phyloP scores from a whole-genome alignment of 345 rosid genomes.

The Bretschneidera sinensis region DNA sequence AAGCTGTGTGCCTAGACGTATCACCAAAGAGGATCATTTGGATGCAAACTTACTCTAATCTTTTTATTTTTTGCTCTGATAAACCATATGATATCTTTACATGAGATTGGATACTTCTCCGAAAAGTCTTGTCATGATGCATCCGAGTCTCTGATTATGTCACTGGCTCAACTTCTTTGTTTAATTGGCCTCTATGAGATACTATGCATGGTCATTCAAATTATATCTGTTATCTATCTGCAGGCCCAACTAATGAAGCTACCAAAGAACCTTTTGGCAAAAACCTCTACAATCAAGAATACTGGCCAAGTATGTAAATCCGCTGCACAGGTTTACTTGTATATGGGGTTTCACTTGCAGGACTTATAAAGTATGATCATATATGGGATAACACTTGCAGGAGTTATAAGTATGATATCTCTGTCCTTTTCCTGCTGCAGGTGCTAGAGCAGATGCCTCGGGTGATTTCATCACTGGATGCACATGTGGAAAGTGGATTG shows the following conservation, averaged over 20 bases:
- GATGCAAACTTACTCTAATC: too few species aligned
- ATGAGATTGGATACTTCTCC: too few species aligned
- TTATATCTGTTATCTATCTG: constrained; percentile 19
- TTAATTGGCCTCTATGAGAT: too few species aligned
- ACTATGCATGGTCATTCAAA: too few species aligned
- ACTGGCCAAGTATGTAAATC: constrained; percentile 54
- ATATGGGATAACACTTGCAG: background rate
- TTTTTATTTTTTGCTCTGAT: too few species aligned
- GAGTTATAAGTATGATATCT: background rate
- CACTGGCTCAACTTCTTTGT: too few species aligned
- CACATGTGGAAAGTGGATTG: constrained; percentile 53
- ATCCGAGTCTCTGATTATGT: too few species aligned
- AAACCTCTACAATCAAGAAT: constrained; percentile 45
- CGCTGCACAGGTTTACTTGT: background rate
- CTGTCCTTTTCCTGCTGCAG: constrained; percentile 23
- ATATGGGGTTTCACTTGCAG: too few species aligned
- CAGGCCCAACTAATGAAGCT: constrained; percentile 51
- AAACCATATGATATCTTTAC: too few species aligned
- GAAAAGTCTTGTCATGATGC: too few species aligned
- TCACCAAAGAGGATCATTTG: too few species aligned
- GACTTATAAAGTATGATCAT: background rate
- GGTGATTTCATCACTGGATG: constrained; percentile 57
- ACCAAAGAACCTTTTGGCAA: constrained; percentile 60
- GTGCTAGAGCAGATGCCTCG: constrained; percentile 61
- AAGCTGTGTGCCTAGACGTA: too few species aligned